Evolutionary conservation across 208 protist genomes (phyloP).

Genomic region (Leishmania braziliensis): DNA sequence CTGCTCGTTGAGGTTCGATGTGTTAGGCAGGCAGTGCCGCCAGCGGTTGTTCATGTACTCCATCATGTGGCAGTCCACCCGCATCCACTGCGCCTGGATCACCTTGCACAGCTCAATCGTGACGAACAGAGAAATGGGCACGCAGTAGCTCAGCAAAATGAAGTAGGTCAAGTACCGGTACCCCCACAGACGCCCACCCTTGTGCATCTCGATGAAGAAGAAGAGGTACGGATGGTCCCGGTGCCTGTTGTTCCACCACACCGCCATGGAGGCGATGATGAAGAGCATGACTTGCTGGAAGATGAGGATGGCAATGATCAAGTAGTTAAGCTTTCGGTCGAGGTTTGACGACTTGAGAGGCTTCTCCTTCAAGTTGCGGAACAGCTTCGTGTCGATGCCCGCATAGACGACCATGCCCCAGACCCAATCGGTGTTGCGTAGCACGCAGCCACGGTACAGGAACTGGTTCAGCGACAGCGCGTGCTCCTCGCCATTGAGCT

Average conservation of each 20-base stretch:
- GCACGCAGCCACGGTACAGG: conserved; percentile 86
- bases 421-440: conserved; percentile 93
- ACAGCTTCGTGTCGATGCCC: conserved; percentile 92
- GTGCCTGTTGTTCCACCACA: conserved; percentile 63
- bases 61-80: conserved; percentile 83
- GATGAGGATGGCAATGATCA: conserved; percentile 78
- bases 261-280: conserved; percentile 65
- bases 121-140: conserved; percentile 93
- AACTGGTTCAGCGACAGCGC: conserved; percentile 84
- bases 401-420: conserved; percentile 94
- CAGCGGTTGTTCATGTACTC: conserved; percentile 68
- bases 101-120: conserved; percentile 93
- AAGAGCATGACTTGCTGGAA: conserved; percentile 78
- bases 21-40: conserved; percentile 81
- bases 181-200: conserved; percentile 44
- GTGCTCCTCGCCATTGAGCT: conserved; percentile 52
- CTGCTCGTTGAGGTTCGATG: conserved; percentile 93
- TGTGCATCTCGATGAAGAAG: conserved; percentile 63
- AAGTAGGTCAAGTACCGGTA: conserved; percentile 90
- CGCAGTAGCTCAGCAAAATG: conserved; percentile 90
- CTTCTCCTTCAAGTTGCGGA: conserved; percentile 87
- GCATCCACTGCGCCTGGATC: conserved; percentile 91
- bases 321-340: conserved; percentile 83
- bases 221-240: conserved; percentile 64
- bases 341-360: conserved; percentile 90